phyloP scores from a whole-genome alignment of 257 asterid species.

The Penstemon newberryi region DNA sequence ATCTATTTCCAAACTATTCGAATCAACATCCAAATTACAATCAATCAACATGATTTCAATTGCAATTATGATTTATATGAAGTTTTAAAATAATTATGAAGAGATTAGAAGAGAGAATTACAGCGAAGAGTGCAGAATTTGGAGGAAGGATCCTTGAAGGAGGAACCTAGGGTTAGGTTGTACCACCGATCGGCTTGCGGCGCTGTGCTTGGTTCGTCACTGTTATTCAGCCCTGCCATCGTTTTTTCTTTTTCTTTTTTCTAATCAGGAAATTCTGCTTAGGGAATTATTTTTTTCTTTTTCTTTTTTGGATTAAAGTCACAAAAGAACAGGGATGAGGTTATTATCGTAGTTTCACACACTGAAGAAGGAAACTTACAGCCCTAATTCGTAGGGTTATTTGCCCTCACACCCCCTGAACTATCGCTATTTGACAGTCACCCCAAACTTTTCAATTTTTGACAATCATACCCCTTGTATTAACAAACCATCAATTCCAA shows the following conservation, averaged over 20 bases:
- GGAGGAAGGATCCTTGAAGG: constrained; percentile 89
- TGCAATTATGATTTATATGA: neutral
- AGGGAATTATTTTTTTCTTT: too few species aligned
- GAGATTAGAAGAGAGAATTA: constrained; percentile 27
- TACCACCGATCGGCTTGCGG: constrained; percentile 93
- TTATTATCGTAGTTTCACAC: constrained; percentile 11
- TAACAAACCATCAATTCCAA: too few species aligned
- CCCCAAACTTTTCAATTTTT: too few species aligned
- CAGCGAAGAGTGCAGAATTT: constrained; percentile 97
- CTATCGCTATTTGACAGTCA: too few species aligned
- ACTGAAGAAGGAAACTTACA: neutral
- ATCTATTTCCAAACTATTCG: neutral
- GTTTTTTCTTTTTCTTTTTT: neutral
- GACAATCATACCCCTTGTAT: too few species aligned
- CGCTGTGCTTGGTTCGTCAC: constrained; percentile 72
- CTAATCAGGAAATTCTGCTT: neutral
- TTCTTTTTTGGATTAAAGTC: too few species aligned
- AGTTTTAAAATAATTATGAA: neutral
- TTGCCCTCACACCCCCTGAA: too few species aligned
- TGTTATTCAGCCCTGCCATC: constrained; percentile 67
- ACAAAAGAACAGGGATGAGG: constrained; percentile 7
- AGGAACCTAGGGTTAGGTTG: constrained; percentile 80
- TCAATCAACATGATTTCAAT: neutral
- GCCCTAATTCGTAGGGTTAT: too few species aligned
- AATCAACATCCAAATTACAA: neutral